Evolutionary conservation across 495 filamentous ascomycete species (phyloP), one percentile per base, ranked within the genome.

Genomic region (Penicillium chermesinum): DNA sequence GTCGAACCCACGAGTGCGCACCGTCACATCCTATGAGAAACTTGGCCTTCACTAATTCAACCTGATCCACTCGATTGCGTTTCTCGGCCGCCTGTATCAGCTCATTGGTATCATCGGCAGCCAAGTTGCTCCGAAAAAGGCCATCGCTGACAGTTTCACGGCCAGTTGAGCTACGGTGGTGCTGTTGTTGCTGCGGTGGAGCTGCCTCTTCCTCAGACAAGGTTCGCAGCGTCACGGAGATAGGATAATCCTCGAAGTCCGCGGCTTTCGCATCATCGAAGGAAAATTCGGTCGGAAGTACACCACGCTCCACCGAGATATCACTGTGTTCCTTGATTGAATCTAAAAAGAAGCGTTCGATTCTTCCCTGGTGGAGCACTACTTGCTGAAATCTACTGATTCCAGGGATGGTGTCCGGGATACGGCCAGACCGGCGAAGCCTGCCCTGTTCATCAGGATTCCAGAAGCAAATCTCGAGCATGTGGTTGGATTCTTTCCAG

Each of bases 1-100:
- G 64, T 32, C 82, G 63, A 4, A 75, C 71, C 82, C 81, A 84
- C 37, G 70, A 74, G 43, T 77, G 77, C 1, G 79, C 80, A 0
- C 81, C 81, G 56, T 86, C 82, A 45, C 74, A 79, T 1, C 80
- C 81, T 8, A 84, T 65, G 47, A 85, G 54, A 53, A 84, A 86
- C 53, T 80, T 85, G 3, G 82, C 75, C 21, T 59, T 67, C 8
- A 85, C 62, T 2, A 48, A 59, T 48, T 79, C 34, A 2, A 53
- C 52, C 61, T 7, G 48, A 16, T 43, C 59, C 51, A 16, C 17
- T 40, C 20, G 12, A 3, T 21, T 8, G 14, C 20, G 19, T 8
- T 15, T 40, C 20, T 14, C 19, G 15, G 62, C 50, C 32, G 61
- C 58, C 22, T 58, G 64, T 9, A 80, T 62, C 8, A 82, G 57